Conservation (phyloP, 306 rosid genomes). For the Pueraria montana region DNA sequence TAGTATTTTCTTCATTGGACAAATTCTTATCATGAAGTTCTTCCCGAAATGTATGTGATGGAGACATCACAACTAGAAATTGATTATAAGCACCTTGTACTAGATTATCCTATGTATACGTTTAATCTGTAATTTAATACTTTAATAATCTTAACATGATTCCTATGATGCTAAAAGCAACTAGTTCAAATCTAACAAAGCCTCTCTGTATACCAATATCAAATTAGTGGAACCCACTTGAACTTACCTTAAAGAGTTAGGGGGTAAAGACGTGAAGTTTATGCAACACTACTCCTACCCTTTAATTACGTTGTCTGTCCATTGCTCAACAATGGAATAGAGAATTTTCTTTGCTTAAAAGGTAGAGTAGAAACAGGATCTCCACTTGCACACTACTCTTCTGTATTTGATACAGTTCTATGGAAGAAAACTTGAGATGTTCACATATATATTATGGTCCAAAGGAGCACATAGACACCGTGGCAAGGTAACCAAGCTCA, state of each 20-base stretch:
- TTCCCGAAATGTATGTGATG: slow-evolving; percentile 38
- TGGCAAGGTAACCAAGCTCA: slow-evolving; percentile 47
- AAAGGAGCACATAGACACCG: slow-evolving; percentile 39
- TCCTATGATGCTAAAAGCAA: background rate
- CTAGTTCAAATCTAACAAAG: slow-evolving; percentile 25
- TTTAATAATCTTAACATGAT: background rate
- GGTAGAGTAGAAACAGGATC: slow-evolving; percentile 55
- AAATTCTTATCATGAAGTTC: slow-evolving; percentile 15
- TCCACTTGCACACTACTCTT: slow-evolving; percentile 57
- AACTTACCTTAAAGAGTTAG: slow-evolving; percentile 38
- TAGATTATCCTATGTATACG: background rate
- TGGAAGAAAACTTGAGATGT: slow-evolving; percentile 29
- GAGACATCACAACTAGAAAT: slow-evolving; percentile 36
- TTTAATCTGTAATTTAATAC: slow-evolving; percentile 12
- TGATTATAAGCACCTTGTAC: slow-evolving; percentile 11
- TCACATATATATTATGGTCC: slow-evolving; percentile 49
- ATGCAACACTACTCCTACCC: slow-evolving; percentile 65
- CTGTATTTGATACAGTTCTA: slow-evolving; percentile 26
- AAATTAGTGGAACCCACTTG: slow-evolving; percentile 56
- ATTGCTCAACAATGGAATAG: slow-evolving; percentile 40
- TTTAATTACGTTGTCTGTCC: slow-evolving; percentile 40
- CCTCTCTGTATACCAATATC: background rate
- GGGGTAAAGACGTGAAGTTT: slow-evolving; percentile 24
- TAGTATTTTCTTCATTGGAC: background rate
- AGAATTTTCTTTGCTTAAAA: slow-evolving; percentile 76